A percentile compares a stretch with the other conserved stretches of the same genome.
Evolutionary conservation across 495 filamentous ascomycete genomes (phyloP).

Genomic region (Penicillium argentinense): DNA sequence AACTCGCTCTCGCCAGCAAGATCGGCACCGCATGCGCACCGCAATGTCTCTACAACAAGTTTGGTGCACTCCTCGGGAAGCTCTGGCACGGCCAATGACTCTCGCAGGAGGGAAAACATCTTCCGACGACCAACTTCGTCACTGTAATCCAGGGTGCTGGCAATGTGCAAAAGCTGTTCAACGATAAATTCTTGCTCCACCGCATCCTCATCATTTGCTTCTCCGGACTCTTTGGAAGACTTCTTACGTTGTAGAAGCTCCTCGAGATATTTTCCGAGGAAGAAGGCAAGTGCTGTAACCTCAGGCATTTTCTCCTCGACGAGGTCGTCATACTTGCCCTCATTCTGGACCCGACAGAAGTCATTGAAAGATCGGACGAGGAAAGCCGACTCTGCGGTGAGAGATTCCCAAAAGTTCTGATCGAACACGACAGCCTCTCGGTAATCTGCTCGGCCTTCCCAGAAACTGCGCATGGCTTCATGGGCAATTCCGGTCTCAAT

Average conservation of each 20-base stretch:
- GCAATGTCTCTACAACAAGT: constrained; percentile 78
- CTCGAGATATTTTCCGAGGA: constrained; percentile 75
- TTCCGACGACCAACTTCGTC: constrained; percentile 92
- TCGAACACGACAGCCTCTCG: constrained; percentile 77
- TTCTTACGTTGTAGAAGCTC: constrained; percentile 69
- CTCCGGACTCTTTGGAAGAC: constrained; percentile 50
- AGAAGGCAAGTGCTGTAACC: constrained; percentile 83
- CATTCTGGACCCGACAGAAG: constrained; percentile 73
- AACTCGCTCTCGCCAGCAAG: constrained; percentile 86
- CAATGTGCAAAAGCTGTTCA: constrained; percentile 91
- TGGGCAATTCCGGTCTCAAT: constrained; percentile 85
- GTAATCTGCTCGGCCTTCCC: constrained; percentile 92
- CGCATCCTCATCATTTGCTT: constrained; percentile 74
- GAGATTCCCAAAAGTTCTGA: constrained; percentile 81
- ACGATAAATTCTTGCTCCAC: constrained; percentile 91
- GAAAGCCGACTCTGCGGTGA: constrained; percentile 85
- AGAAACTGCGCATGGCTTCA: constrained; percentile 93
- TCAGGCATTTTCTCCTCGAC: constrained; percentile 93
- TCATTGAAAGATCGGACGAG: constrained; percentile 89
- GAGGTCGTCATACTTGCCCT: constrained; percentile 66
- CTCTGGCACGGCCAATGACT: constrained; percentile 80
- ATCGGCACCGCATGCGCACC: constrained; percentile 75
- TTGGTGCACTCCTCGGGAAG: constrained; percentile 91
- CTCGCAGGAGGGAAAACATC: constrained; percentile 88
- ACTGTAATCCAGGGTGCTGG: constrained; percentile 85